phyloP scores from a whole-genome alignment of 2,329 filamentous ascomycete genomes.

The Apiospora hydei region DNA sequence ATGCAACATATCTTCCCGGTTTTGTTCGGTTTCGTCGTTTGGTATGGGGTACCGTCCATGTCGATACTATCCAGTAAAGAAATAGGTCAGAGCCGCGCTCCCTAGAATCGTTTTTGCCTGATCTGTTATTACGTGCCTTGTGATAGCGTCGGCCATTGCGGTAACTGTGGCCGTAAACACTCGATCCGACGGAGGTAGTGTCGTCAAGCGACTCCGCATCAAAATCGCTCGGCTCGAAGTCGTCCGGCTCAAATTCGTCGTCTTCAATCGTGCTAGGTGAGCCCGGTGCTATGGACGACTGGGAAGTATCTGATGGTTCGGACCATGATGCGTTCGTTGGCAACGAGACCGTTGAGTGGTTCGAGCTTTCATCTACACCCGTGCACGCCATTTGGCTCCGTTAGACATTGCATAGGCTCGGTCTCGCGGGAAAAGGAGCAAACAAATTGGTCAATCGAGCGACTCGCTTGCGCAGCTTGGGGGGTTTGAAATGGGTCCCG shows the following conservation, averaged over 20 bases:
- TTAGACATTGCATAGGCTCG: background rate
- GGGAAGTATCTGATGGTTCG: background rate
- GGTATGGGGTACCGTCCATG: slow-evolving; percentile 50
- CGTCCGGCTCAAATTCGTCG: slow-evolving; percentile 17
- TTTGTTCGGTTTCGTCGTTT: slow-evolving; percentile 50
- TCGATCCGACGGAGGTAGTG: slow-evolving; percentile 43
- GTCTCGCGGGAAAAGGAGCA: background rate
- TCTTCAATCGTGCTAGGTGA: slow-evolving; percentile 9
- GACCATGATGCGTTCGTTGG: slow-evolving; percentile 17
- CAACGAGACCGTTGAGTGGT: background rate
- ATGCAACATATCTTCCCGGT: slow-evolving; percentile 51
- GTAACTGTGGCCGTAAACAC: slow-evolving; percentile 49
- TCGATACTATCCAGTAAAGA: slow-evolving; percentile 38
- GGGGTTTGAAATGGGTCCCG: background rate
- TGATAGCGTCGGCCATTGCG: slow-evolving; percentile 53
- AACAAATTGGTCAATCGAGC: background rate
- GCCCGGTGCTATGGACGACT: slow-evolving; percentile 3
- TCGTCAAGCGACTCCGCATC: slow-evolving; percentile 26
- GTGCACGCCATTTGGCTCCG: background rate
- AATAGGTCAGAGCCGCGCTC: slow-evolving; percentile 42
- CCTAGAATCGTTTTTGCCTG: slow-evolving; percentile 33
- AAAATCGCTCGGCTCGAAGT: slow-evolving; percentile 33
- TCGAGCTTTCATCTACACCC: background rate
- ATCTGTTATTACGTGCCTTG: slow-evolving; percentile 41
- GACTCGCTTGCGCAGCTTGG: background rate